Conservation (phyloP, 176 grass and related monocot species). For the Avena atlantica region DNA sequence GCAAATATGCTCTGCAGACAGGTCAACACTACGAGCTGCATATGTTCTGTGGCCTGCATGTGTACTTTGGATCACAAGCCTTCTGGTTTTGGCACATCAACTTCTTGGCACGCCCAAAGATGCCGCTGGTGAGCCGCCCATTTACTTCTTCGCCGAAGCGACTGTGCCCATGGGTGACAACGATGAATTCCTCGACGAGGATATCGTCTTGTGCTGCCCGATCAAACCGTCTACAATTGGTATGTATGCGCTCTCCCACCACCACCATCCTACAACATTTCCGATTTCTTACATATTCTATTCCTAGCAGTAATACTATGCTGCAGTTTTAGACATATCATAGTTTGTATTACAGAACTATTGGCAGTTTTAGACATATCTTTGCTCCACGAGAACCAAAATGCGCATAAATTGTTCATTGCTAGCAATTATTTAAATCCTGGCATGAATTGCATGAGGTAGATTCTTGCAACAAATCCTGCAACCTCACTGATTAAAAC, state of each 20-base stretch:
- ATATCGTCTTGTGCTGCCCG: constrained; percentile 21
- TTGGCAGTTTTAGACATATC: constrained; percentile 4
- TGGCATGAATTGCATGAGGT: not conserved
- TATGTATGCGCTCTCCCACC: not conserved
- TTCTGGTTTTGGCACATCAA: constrained; percentile 22
- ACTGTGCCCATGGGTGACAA: not conserved
- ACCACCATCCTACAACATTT: not conserved
- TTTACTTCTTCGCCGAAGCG: constrained; percentile 17
- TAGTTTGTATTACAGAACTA: constrained; percentile 16
- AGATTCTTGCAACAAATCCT: not conserved
- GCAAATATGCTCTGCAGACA: constrained; percentile 1
- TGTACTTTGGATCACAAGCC: not conserved
- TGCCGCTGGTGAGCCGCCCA: not conserved
- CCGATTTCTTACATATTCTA: not conserved
- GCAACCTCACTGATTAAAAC: not conserved
- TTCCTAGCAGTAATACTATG: not conserved
- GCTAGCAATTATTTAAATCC: constrained; percentile 3
- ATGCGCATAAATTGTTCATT: not conserved
- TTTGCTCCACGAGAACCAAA: not conserved
- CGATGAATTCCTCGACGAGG: not conserved
- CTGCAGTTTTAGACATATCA: not conserved
- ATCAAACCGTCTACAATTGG: constrained; percentile 12
- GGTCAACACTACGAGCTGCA: not conserved
- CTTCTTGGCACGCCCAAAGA: not conserved
- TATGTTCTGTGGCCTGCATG: not conserved